These are phyloP conservation scores for Orbilia ellipsospora DNA, from an alignment of 2,329 filamentous ascomycete genomes.

Conservation along the genomic window DNA sequence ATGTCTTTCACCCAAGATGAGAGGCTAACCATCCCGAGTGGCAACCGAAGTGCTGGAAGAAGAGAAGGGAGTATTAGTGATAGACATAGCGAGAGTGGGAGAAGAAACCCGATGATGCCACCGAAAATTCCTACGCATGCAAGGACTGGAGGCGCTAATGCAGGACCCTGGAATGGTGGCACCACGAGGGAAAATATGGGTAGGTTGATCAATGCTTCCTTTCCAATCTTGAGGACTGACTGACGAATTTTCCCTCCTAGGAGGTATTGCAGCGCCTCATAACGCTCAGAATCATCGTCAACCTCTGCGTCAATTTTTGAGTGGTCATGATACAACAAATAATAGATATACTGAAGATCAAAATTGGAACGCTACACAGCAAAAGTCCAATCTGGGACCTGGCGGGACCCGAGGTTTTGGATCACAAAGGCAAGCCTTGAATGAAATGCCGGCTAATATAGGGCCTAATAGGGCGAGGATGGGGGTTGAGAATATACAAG, in stretches of 20 bases:
- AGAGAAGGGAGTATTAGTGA: conserved; percentile 37
- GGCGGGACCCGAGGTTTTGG: background rate
- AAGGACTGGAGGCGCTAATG: conserved; percentile 21
- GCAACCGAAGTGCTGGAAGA: conserved; percentile 13
- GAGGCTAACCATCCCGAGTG: conserved; percentile 34
- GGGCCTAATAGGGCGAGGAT: conserved; percentile 1
- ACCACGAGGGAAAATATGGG: conserved; percentile 25
- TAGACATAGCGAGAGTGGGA: conserved; percentile 31
- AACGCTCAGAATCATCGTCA: conserved; percentile 17
- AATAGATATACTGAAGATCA: background rate
- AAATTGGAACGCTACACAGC: conserved; percentile 12
- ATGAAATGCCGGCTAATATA: conserved; percentile 20
- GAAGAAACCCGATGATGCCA: conserved; percentile 17
- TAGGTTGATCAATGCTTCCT: background rate
- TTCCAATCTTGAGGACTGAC: background rate
- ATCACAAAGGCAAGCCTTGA: conserved; percentile 4
- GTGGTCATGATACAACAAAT: background rate
- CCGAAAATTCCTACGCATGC: conserved; percentile 14
- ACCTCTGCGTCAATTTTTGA: conserved; percentile 6
- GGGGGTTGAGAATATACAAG: conserved; percentile 7
- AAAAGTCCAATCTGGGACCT: background rate
- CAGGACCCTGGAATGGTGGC: background rate
- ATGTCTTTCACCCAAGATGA: conserved; percentile 15
- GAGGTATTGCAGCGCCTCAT: conserved; percentile 10
- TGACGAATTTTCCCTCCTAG: background rate